Evolutionary conservation across 257 asterid genomes (phyloP).

Genomic region (Petunia secreta): DNA sequence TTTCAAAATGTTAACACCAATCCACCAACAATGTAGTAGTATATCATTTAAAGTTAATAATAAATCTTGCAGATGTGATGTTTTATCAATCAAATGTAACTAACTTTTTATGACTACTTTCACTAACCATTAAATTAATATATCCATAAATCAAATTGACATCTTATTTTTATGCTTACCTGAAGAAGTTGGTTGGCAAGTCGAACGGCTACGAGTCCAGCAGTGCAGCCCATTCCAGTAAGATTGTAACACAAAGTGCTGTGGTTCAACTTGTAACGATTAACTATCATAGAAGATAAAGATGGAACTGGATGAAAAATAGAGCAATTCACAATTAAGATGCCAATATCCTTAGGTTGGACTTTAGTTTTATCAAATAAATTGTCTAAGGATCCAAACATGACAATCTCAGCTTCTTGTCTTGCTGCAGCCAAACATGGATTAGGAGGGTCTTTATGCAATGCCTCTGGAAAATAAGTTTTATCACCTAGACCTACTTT

Average conservation of each 20-base stretch:
- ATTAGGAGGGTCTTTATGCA: constrained; percentile 37
- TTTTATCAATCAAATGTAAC: no score
- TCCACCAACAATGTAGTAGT: no score
- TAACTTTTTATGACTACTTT: no score
- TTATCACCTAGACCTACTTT: constrained; percentile 53
- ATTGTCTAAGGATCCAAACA: constrained; percentile 46
- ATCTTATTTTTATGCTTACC: not conserved
- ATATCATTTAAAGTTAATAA: no score
- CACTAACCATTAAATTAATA: no score
- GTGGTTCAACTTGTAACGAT: constrained; percentile 42
- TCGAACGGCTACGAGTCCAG: constrained; percentile 50
- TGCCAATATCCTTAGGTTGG: constrained; percentile 42
- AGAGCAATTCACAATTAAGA: constrained; percentile 53
- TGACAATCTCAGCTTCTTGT: constrained; percentile 47
- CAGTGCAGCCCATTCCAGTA: constrained; percentile 58
- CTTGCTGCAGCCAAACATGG: constrained; percentile 45
- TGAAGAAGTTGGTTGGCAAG: constrained; percentile 45
- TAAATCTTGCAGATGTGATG: no score
- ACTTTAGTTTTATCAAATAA: constrained; percentile 36
- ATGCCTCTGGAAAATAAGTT: constrained; percentile 43
- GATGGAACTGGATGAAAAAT: constrained; percentile 53
- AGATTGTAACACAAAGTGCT: constrained; percentile 42
- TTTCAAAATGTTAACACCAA: no score
- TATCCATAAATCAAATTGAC: no score
- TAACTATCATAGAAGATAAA: constrained; percentile 47